These are phyloP conservation scores for Oryza brachyantha DNA, from an alignment of 176 grass and related monocot genomes.

Conservation along the genomic window DNA sequence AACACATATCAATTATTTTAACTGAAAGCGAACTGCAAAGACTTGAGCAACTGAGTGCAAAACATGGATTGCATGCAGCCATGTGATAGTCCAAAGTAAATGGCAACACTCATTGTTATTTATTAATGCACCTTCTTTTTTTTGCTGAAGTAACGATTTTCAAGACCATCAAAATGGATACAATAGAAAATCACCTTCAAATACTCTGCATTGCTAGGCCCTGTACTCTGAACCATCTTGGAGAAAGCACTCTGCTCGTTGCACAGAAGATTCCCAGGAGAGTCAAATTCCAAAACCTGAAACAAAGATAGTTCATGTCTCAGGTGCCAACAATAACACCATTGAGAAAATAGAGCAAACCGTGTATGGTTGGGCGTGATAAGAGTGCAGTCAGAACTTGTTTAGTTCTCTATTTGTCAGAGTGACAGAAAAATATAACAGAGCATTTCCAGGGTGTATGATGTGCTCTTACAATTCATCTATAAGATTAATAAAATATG, in stretches of 20 bases:
- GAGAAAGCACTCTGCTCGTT: slow-evolving; percentile 91
- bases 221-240: slow-evolving; percentile 97
- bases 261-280: slow-evolving; percentile 77
- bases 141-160: too few relatives aligned
- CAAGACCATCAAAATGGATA: too few relatives aligned
- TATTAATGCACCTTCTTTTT: too few relatives aligned
- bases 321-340: slow-evolving; percentile 10
- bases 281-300: slow-evolving; percentile 92
- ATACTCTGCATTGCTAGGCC: slow-evolving; percentile 90
- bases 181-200: slow-evolving; percentile 55
- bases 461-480: not conserved
- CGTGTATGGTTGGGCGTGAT: too few relatives aligned
- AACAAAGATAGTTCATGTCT: slow-evolving; percentile 15
- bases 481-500: not conserved
- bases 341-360: not conserved
- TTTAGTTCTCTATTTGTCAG: not conserved
- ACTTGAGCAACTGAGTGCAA: not conserved
- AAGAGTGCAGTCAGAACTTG: too few relatives aligned
- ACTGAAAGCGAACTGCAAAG: not conserved
- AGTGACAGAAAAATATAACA: not conserved
- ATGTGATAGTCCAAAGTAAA: not conserved
- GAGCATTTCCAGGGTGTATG: not conserved
- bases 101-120: not conserved
- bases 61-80: slow-evolving; percentile 9
- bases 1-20: not conserved